Evolutionary conservation across 1,284 basidiomycete genomes (phyloP), one percentile per base, ranked within the genome.

Genomic region (Cutaneotrichosporon daszewskae): DNA sequence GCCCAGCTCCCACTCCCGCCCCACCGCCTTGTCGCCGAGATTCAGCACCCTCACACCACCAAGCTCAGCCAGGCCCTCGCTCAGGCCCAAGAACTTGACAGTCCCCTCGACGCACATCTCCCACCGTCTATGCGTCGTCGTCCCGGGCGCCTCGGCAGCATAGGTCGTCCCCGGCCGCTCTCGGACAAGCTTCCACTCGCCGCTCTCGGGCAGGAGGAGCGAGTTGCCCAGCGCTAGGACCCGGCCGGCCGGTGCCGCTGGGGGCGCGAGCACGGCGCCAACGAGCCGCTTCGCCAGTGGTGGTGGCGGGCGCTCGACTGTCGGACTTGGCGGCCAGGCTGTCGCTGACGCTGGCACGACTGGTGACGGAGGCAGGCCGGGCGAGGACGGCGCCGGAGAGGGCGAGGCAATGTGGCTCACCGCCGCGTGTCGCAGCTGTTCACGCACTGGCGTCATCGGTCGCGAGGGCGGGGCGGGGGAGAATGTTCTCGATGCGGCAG

Each of bases 41-140:
- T 57, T 16, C 31, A 67, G 40, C 4, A 67, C 53, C 12, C 66
- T 52, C 24, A 61, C n/a, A 1, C 66, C 66, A 16, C 66, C 66
- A 1, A 69, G 45, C 22, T 49, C 55, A 0, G 53, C 55, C n/a
- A 64, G 38, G 0, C 66, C 66, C 17, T 59, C 57, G 7, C 56
- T 39, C 1, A 62, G 39, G 0, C 57, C 58, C 8, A 65, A 33
- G 42, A 59, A 67, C 6, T 50, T 34, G 31, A 63, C 40, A 3
- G 49, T 40, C n/a, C 57, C 39, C 20, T 57, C 53, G 34, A 50
- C 52, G 3, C 27, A 22, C 22, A 46, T 47, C 40, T 69, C 66
- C 59, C 60, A 67, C 13, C 54, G 43, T 20, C 47, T 37, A 24
- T 38, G 34, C 14, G 26, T 12, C 10, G 22, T 34, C 4, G 47